phyloP scores from a whole-genome alignment of 2,329 filamentous ascomycete genomes.

The Samsoniella hepiali region DNA sequence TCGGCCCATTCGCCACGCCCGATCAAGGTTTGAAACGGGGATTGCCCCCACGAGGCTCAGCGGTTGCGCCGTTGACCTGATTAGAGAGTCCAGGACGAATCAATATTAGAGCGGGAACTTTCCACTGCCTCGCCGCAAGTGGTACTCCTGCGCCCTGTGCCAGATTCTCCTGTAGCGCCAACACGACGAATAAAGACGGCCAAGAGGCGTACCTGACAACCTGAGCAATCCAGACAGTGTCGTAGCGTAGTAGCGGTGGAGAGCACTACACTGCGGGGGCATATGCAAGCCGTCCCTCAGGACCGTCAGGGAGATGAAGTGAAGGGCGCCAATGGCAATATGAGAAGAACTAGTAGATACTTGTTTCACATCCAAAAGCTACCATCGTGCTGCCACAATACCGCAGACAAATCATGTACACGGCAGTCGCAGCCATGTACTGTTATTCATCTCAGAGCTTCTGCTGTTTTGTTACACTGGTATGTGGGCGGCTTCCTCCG shows the following conservation, averaged over 20 bases:
- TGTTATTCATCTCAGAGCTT: not conserved
- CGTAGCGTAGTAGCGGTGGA: not conserved
- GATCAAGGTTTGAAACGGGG: not conserved
- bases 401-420: not conserved
- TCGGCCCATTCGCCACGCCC: not conserved
- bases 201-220: not conserved
- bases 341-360: not conserved
- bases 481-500: conserved; percentile 12
- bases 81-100: not conserved
- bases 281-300: not conserved
- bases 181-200: not conserved
- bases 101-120: not conserved
- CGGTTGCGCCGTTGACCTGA: not conserved
- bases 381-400: not conserved
- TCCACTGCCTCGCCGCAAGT: not conserved
- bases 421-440: not conserved
- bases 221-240: not conserved
- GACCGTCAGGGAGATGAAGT: not conserved
- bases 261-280: not conserved
- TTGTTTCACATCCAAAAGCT: not conserved
- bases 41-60: not conserved
- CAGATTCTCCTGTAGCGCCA: not conserved
- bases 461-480: not conserved
- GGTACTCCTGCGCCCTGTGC: not conserved
- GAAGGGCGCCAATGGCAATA: conserved; percentile 1